phyloP scores from a whole-genome alignment of 2,329 filamentous ascomycete genomes.

The Thermoascus crustaceus region DNA sequence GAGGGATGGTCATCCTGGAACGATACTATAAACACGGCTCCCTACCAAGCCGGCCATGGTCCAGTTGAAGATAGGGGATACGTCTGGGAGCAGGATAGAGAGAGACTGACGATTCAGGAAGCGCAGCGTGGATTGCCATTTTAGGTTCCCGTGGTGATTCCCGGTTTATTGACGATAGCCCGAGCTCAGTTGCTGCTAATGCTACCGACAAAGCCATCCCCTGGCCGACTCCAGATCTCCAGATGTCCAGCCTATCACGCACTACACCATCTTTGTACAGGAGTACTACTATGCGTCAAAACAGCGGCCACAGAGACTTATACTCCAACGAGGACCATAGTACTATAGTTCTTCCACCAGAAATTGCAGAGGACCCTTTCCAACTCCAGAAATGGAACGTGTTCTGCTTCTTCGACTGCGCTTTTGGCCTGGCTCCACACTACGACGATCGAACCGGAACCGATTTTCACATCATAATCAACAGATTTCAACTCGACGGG shows the following conservation, averaged over 20 bases:
- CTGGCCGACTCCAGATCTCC: constrained; percentile 3
- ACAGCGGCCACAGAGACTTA: no score
- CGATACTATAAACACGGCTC: no score
- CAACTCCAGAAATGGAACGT: constrained; percentile 12
- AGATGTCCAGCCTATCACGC: neutral
- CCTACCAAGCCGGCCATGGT: no score
- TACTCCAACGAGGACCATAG: no score
- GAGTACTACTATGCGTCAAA: no score
- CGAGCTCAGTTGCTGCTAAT: neutral
- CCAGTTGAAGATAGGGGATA: no score
- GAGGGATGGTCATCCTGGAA: no score
- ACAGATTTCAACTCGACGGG: neutral
- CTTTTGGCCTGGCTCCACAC: constrained; percentile 6
- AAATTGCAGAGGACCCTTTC: constrained; percentile 5
- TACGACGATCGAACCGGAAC: constrained; percentile 3
- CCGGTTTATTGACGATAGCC: neutral
- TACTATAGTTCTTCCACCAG: constrained; percentile 4
- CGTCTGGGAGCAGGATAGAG: no score
- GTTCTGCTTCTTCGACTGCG: constrained; percentile 9
- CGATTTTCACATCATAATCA: constrained; percentile 7
- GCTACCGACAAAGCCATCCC: neutral
- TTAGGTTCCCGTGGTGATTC: neutral
- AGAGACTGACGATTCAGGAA: no score
- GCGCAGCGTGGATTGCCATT: neutral
- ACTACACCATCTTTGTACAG: no score